Evolutionary conservation across 768 basidiomycete genomes (phyloP).

Genomic region (Thelephora ganbajun): DNA sequence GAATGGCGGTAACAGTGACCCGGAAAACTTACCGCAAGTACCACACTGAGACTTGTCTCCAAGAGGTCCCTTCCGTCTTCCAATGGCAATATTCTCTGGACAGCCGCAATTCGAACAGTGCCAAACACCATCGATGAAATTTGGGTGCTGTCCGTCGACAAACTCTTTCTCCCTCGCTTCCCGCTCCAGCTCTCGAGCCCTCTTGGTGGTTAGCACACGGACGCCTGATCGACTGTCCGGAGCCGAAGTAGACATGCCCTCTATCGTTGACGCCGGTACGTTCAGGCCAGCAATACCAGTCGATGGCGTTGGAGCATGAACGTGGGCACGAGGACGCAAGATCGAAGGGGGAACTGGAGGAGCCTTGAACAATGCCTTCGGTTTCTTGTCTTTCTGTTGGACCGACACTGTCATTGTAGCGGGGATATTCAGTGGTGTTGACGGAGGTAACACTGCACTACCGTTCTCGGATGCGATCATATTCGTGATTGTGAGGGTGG

Average conservation of each 20-base stretch:
- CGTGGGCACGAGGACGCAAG: conserved; percentile 44
- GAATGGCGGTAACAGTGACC: not conserved
- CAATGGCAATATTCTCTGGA: conserved; percentile 75
- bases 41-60: conserved; percentile 88
- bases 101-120: conserved; percentile 93
- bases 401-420: conserved; percentile 21
- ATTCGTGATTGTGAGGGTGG: conserved; percentile 73
- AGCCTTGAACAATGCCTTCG: conserved; percentile 61
- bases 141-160: conserved; percentile 70
- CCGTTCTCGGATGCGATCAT: conserved; percentile 91
- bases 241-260: conserved; percentile 9
- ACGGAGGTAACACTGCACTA: conserved; percentile 31
- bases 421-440: conserved; percentile 25
- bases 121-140: conserved; percentile 78
- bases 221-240: conserved; percentile 35
- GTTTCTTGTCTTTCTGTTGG: conserved; percentile 48
- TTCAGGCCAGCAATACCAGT: conserved; percentile 58
- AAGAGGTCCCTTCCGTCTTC: conserved; percentile 77
- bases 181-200: conserved; percentile 60
- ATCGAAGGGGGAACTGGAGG: conserved; percentile 42
- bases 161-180: conserved; percentile 79
- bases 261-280: conserved; percentile 11
- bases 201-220: conserved; percentile 38
- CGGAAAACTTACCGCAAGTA: conserved; percentile 64
- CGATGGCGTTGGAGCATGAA: conserved; percentile 45